Percentiles rank a stretch among this genome's conserved stretches.
phyloP scores from a whole-genome alignment of 768 basidiomycete species.

The Pleurotus citrinopileatus region DNA sequence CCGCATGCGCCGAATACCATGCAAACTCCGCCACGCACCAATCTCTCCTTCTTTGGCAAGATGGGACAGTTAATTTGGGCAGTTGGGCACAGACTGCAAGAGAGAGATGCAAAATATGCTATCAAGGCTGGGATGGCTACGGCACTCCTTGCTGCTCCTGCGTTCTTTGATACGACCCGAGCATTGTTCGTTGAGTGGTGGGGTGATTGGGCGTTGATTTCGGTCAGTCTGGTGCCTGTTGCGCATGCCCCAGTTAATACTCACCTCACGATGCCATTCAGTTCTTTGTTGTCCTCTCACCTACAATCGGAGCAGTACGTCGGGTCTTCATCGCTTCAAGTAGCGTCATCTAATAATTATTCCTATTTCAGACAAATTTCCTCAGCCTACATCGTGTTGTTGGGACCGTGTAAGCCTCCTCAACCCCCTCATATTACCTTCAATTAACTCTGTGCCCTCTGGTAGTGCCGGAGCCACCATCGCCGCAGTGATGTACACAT shows the following conservation, averaged over 20 bases:
- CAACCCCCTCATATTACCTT: background rate
- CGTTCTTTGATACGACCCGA: constrained; percentile 79
- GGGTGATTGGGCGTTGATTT: constrained; percentile 96
- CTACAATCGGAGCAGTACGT: constrained; percentile 79
- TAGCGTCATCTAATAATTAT: constrained; percentile 11
- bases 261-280: too few relatives aligned
- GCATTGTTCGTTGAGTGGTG: constrained; percentile 77
- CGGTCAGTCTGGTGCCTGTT: too few relatives aligned
- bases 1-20: constrained; percentile 86
- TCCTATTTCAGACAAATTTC: constrained; percentile 74
- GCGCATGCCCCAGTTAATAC: too few relatives aligned
- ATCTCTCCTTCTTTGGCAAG: constrained; percentile 59
- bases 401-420: constrained; percentile 70
- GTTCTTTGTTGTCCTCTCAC: constrained; percentile 91
- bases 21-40: constrained; percentile 66
- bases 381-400: constrained; percentile 79
- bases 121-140: constrained; percentile 85
- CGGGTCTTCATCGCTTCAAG: background rate
- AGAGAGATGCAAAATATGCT: constrained; percentile 82
- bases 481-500: constrained; percentile 67
- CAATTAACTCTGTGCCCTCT: constrained; percentile 12
- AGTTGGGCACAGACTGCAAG: constrained; percentile 58
- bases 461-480: constrained; percentile 73
- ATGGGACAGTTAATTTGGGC: constrained; percentile 73
- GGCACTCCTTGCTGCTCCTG: constrained; percentile 81